Base-by-base conservation (phyloP, 1,284 basidiomycete species). In the Austroboletus niveus region DNA sequence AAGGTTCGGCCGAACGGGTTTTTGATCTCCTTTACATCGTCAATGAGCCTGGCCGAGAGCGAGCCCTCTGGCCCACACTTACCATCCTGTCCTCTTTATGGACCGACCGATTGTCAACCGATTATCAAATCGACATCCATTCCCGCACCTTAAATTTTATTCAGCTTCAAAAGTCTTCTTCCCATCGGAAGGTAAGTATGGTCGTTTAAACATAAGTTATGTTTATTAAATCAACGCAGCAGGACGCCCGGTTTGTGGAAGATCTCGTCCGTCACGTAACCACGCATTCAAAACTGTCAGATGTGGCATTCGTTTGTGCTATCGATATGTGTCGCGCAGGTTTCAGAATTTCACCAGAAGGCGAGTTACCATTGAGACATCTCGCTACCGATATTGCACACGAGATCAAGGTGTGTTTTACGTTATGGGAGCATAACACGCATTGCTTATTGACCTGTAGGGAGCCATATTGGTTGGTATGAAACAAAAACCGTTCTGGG, bases 261-360 rank as follows among this genome's bases (percentile, higher is more conserved):
- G 77, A 81, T 34, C 64, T 89, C 24, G 57, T 81, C 35, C 80
- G 77, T 51, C 78, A 80, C 53, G 69, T 82, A 36, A 66, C 73
- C 30, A 72, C 71, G 9, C 66, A 69, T 44, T 78, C 78, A 2
- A 87, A 82, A 61, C 64, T 83, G 29, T 71, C 78, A 8, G 87
- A 91, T 51, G 75, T 85, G 0, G 81, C 85, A 1, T 71, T 92
- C 49, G 79, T 88, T 2, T 94, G 91, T 66, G 82, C 83, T 47
- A 77, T 94, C 29, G 94, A 97, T 63, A 72, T 94, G 32, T 89
- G 91, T 67, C 81, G 87, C 52, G 91, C 88, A 2, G 92, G 92
- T 3, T 85, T 84, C 41, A 79, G 82, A 49, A 75, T 91, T 31
- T 78, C 78, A 9, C 78, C 82, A 0, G 75, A 79, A 4, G 82